phyloP scores from a whole-genome alignment of 768 basidiomycete genomes.

The Aureoboletus auriporus region DNA sequence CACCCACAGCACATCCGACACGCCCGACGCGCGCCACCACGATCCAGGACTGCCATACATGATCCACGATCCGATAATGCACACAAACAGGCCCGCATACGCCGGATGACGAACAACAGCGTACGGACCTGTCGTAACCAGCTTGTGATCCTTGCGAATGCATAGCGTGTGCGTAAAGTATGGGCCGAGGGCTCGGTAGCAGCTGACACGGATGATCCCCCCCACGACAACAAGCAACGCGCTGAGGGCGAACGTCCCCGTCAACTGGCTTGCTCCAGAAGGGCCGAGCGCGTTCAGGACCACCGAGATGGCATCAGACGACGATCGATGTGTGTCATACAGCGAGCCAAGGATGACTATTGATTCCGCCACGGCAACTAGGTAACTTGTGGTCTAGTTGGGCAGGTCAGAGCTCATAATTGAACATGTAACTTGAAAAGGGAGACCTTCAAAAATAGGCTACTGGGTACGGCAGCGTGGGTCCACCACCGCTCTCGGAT shows the following conservation, averaged over 20 bases:
- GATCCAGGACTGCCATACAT: neutral
- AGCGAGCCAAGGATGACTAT: neutral
- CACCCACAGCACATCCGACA: neutral
- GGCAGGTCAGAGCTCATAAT: neutral
- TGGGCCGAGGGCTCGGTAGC: constrained; percentile 15
- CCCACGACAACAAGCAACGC: constrained; percentile 1
- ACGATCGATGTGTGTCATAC: neutral
- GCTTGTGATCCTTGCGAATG: constrained; percentile 16
- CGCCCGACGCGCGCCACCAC: constrained; percentile 4
- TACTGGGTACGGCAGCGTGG: neutral
- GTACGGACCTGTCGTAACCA: constrained; percentile 28
- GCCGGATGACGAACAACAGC: constrained; percentile 26
- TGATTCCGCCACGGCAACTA: neutral
- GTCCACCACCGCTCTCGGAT: constrained; percentile 6
- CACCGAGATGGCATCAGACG: neutral
- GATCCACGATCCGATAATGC: neutral
- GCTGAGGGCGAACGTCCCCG: constrained; percentile 7
- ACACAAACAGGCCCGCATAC: constrained; percentile 14
- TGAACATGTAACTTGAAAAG: neutral
- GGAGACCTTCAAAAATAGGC: neutral
- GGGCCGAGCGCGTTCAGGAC: constrained; percentile 10
- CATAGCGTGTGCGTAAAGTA: constrained; percentile 19
- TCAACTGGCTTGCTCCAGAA: neutral
- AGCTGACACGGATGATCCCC: constrained; percentile 1
- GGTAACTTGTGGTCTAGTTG: neutral